A percentile compares a stretch with the other conserved stretches of the same genome.
Conservation (phyloP, 495 filamentous ascomycete species). For the Glutinoglossum americanum region DNA sequence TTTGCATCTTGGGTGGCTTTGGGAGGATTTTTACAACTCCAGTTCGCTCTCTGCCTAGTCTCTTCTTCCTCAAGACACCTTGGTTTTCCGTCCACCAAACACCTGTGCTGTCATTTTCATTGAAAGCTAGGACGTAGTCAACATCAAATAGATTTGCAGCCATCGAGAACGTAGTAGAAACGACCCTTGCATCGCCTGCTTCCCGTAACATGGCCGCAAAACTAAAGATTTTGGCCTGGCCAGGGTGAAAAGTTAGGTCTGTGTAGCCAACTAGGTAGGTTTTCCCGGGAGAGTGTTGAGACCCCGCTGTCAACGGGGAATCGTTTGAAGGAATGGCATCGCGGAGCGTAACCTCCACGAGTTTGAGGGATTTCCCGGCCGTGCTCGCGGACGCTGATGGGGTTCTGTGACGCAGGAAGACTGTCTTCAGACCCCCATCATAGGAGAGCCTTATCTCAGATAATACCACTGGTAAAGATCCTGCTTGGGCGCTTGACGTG, state of each 20-base stretch:
- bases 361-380: background rate
- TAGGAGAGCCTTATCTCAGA: slow-evolving; percentile 28
- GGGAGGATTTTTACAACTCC: slow-evolving; percentile 48
- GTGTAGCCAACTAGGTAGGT: slow-evolving; percentile 28
- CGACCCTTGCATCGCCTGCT: slow-evolving; percentile 48
- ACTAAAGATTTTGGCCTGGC: slow-evolving; percentile 45
- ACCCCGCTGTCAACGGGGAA: background rate
- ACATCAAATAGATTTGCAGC: slow-evolving; percentile 46
- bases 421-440: slow-evolving; percentile 42
- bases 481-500: slow-evolving; percentile 40
- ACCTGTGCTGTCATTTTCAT: slow-evolving; percentile 19
- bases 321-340: background rate
- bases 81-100: slow-evolving; percentile 33
- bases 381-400: background rate
- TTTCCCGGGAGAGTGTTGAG: background rate
- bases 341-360: background rate
- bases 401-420: slow-evolving; percentile 20
- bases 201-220: slow-evolving; percentile 57
- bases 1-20: slow-evolving; percentile 77
- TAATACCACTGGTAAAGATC: slow-evolving; percentile 10
- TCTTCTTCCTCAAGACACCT: slow-evolving; percentile 17
- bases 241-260: slow-evolving; percentile 46
- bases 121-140: slow-evolving; percentile 34
- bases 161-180: slow-evolving; percentile 39
- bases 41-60: slow-evolving; percentile 22